phyloP scores from a whole-genome alignment of 345 rosid species.

The Ceriops zippeliana region DNA sequence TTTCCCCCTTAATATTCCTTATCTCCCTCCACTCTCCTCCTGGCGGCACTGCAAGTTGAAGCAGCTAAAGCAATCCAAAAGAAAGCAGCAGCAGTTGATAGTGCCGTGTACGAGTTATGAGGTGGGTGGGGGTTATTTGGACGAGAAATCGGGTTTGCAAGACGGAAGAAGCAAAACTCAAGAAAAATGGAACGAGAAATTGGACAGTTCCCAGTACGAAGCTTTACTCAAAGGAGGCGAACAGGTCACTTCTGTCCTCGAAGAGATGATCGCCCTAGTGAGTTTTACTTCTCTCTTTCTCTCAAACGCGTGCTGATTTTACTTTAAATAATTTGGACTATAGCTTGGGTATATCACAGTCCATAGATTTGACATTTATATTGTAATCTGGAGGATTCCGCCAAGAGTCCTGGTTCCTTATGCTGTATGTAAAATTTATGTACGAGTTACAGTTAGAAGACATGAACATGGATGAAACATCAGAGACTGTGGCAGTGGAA shows the following conservation, averaged over 20 bases:
- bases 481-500: conserved; percentile 84
- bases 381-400: neutral
- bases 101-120: conserved; percentile 46
- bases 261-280: conserved; percentile 86
- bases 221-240: conserved; percentile 88
- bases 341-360: too few species aligned
- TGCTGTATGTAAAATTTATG: conserved; percentile 17
- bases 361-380: neutral
- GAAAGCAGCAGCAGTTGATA: conserved; percentile 19
- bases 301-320: neutral
- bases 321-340: neutral
- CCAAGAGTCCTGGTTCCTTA: neutral
- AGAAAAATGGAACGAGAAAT: conserved; percentile 32
- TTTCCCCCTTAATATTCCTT: neutral
- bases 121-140: conserved; percentile 66
- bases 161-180: conserved; percentile 19
- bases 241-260: conserved; percentile 84
- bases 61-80: conserved; percentile 26
- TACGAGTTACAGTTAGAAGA: conserved; percentile 55
- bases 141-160: conserved; percentile 38
- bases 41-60: conserved; percentile 2
- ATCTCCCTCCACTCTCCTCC: conserved; percentile 7
- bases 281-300: conserved; percentile 2
- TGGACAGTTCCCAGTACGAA: conserved; percentile 54
- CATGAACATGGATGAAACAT: conserved; percentile 86